These are phyloP conservation scores for Blastomyces percursus DNA, from an alignment of 2,329 filamentous ascomycete species.

Conservation along the genomic window DNA sequence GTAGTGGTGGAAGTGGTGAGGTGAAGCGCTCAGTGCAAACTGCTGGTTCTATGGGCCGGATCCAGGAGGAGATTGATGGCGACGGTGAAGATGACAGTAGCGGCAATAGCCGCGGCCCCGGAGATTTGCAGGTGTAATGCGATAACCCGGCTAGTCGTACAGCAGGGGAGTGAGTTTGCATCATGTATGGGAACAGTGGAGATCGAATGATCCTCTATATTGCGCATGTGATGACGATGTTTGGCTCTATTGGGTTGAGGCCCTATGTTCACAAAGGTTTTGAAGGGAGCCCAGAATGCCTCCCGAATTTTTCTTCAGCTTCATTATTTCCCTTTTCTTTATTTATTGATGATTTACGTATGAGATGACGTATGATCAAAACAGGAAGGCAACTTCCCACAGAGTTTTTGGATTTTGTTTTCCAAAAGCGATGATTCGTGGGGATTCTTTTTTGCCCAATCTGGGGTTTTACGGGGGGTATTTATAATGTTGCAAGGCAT, in stretches of 20 bases:
- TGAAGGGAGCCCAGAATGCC: background rate
- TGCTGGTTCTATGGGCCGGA: background rate
- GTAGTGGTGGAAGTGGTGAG: conserved; percentile 9
- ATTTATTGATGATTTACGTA: background rate
- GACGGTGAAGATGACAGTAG: background rate
- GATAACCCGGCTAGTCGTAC: background rate
- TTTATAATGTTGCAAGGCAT: background rate
- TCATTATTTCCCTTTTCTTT: background rate
- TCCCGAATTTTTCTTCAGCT: background rate
- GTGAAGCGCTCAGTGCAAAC: background rate
- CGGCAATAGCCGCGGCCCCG: background rate
- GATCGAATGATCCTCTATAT: background rate
- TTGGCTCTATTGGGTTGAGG: background rate
- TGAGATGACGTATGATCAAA: background rate
- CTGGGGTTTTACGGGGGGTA: background rate
- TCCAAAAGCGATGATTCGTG: background rate
- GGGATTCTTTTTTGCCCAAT: background rate
- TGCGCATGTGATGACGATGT: background rate
- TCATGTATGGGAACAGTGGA: too few relatives aligned
- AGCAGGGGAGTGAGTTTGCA: background rate
- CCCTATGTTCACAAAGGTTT: background rate
- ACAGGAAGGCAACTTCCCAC: background rate
- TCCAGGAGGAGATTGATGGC: background rate
- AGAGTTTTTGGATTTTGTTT: background rate
- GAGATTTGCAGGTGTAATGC: background rate